Base-by-base conservation (phyloP, 257 asterid genomes). In the Solanum raphanifolium region DNA sequence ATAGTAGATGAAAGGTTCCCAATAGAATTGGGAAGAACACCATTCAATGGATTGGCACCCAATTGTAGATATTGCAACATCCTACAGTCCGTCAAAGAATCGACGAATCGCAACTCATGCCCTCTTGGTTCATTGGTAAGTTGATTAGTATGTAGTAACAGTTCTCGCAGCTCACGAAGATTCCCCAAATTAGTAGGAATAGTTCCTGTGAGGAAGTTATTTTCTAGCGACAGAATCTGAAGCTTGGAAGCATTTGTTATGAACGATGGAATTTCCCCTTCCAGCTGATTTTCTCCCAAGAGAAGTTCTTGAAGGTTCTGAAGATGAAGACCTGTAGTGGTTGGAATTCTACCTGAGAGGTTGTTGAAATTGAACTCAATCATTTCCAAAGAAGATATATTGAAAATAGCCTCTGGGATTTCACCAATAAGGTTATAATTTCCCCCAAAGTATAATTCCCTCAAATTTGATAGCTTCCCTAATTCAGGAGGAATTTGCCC, bases 151-250 rank as follows among this genome's bases (percentile, higher is more conserved):
- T 20, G 89, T 18, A 91, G 81, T n/a, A 86, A 46, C 4, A 90
- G 66, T 35, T 20, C 34, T 68, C 32, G 38, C 35, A 91, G 86
- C n/a, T 84, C 78, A 83, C 71, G 86, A 31, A 90, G 83, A 89
- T 88, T 87, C 6, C 92, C 91, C 23, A 91, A 43, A 62, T 88
- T 81, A 79, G 87, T 85, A 38, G 92, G 93, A 87, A 90, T 88
- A 2, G 81, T 6, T 5, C 92, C 93, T 1, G 65, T 36, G 68
- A 91, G 89, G 7, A 31, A 69, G 86, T 89, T 91, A 25, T 35
- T 34, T 18, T 73, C 62, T 34, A 90, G 52, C 8, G 20, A 84
- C 9, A 91, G 90, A 20, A 38, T 74, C 29, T 74, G n/a, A 25
- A 91, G 83, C 88, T 39, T 78, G 16, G 93, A 75, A 41, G 91